Percentiles rank a stretch among this genome's conserved stretches.
phyloP scores from a whole-genome alignment of 164 flowering plant genomes.

The Tetracentron sinense region DNA sequence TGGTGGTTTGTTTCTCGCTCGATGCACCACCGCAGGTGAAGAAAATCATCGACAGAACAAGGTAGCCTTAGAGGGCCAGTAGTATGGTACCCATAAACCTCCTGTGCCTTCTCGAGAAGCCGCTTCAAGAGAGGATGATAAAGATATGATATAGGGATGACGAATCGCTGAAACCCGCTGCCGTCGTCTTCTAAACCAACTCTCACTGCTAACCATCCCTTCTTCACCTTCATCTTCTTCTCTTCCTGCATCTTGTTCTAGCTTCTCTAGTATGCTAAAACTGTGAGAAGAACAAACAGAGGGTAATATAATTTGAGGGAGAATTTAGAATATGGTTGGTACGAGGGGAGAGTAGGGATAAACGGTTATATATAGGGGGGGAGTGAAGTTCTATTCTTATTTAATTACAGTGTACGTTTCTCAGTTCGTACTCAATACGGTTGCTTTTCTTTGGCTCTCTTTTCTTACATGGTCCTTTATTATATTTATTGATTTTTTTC shows the following conservation, averaged over 20 bases:
- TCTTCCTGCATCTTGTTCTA: constrained; percentile 21
- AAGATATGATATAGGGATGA: constrained; percentile 55
- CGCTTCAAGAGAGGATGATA: constrained; percentile 47
- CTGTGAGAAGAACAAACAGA: not conserved
- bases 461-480: not conserved
- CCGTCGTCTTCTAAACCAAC: constrained; percentile 44
- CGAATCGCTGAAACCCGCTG: constrained; percentile 36
- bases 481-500: not conserved
- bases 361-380: constrained; percentile 4
- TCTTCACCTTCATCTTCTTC: constrained; percentile 41
- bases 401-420: not conserved
- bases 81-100: constrained; percentile 51
- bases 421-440: constrained; percentile 13
- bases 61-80: constrained; percentile 54
- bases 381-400: not conserved
- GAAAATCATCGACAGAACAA: constrained; percentile 60
- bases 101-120: constrained; percentile 53
- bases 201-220: constrained; percentile 41
- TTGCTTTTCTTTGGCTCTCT: not conserved
- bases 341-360: not conserved
- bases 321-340: not conserved
- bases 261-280: not conserved
- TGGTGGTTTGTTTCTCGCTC: constrained; percentile 32
- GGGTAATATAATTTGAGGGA: not conserved
- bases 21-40: constrained; percentile 46